Evolutionary conservation across 805 yeast species (phyloP).

Genomic region (Wickerhamomyces canadensis): DNA sequence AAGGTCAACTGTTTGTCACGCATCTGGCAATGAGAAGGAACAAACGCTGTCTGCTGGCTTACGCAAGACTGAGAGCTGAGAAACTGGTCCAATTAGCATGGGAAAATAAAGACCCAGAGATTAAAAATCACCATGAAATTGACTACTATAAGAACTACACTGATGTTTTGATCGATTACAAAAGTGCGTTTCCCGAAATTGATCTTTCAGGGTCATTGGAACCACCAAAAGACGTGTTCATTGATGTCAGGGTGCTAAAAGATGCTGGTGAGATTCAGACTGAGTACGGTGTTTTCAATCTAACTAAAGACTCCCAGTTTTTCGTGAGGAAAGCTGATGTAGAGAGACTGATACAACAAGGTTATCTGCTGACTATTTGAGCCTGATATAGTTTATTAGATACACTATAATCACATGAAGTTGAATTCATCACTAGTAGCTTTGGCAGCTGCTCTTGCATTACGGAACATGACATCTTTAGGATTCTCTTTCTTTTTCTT

Average conservation of each 20-base stretch:
- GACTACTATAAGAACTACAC: conserved; percentile 70
- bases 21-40: conserved; percentile 79
- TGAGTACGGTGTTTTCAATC: conserved; percentile 91
- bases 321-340: conserved; percentile 93
- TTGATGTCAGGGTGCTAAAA: conserved; percentile 87
- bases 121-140: conserved; percentile 71
- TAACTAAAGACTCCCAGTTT: conserved; percentile 90
- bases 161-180: conserved; percentile 67
- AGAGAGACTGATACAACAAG: conserved; percentile 90
- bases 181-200: conserved; percentile 73
- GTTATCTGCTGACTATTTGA: conserved; percentile 73
- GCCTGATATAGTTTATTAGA: not conserved
- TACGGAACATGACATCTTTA: conserved; percentile 64
- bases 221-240: conserved; percentile 88
- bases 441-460: conserved; percentile 66
- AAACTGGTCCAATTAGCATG: conserved; percentile 65
- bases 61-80: conserved; percentile 66
- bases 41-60: conserved; percentile 84
- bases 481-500: conserved; percentile 52
- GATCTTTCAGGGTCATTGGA: conserved; percentile 85
- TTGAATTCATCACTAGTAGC: conserved; percentile 72
- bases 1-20: conserved; percentile 52
- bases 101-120: conserved; percentile 55
- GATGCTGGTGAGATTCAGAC: conserved; percentile 98
- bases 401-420: conserved; percentile 25